Evolutionary conservation across 345 rosid species (phyloP), one percentile per base, ranked within the genome.

Genomic region (Populus ilicifolia): DNA sequence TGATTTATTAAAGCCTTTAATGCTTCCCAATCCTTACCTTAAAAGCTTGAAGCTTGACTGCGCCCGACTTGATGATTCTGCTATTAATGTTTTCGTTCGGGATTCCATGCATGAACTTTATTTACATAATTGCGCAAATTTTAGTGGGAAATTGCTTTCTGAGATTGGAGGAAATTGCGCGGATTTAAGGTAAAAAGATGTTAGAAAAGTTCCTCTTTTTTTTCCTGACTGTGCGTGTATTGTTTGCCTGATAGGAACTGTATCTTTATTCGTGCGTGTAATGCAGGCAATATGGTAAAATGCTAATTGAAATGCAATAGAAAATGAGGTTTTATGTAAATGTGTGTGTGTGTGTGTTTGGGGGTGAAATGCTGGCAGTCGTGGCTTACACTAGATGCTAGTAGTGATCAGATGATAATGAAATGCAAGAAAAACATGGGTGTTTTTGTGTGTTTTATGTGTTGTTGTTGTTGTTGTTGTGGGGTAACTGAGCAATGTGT

Each of bases 31-130:
- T 82, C 92, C 92, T 38, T 75, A 82, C 65, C 87, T 93, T 69
- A 83, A 78, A 73, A 91, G 92, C 85, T 79, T 95, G 76, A 95
- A 93, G 88, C 86, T 92, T 77, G 93, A 95, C 67, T 95, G 99
- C 71, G 84, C 83, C 67, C 86, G 86, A 29, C 94, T 95, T 65
- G 87, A 87, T 63, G 96, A 93, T 82, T 86, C 90, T 27, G 86
- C 93, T 20, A 83, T 87, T 41, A 80, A 81, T 67, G 62, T 92
- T 14, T 69, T 95, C 71, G 83, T 80, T 69, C 86, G 87, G 50
- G 92, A 96, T 78, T 86, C 94, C 44, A 82, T 95, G 73, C 80
- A 80, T 1, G 96, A 92, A 86, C 88, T 95, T 25, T 90, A 84
- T 72, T 84, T 95, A 6, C 89, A 85, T 39, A 95, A 92, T 69